These are phyloP conservation scores for Quillaja saponaria DNA, from an alignment of 306 rosid species.

Conservation along the genomic window DNA sequence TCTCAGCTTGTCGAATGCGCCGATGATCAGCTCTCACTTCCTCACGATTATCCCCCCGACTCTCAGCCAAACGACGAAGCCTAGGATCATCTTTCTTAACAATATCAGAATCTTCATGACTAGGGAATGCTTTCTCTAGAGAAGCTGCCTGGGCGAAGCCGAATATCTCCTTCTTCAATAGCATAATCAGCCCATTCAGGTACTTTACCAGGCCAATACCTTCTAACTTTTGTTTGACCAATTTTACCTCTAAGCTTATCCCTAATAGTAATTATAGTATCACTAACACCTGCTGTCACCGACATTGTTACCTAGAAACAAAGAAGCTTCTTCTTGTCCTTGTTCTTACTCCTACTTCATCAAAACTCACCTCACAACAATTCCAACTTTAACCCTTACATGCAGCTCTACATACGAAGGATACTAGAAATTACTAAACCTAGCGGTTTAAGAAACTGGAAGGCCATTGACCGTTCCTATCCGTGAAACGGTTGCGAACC, in stretches of 20 bases:
- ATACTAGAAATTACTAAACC: not conserved
- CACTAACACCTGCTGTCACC: constrained; percentile 97
- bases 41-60: constrained; percentile 80
- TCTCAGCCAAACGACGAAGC: constrained; percentile 77
- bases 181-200: constrained; percentile 94
- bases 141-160: constrained; percentile 58
- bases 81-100: constrained; percentile 75
- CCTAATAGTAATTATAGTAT: constrained; percentile 76
- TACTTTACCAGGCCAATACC: constrained; percentile 97
- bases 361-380: too few relatives aligned
- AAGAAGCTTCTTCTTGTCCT: not conserved
- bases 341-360: not conserved
- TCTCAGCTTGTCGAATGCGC: constrained; percentile 90
- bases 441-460: not conserved
- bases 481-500: too few relatives aligned
- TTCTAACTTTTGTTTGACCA: constrained; percentile 82
- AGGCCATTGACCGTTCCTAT: not conserved
- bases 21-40: constrained; percentile 91
- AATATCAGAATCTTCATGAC: constrained; percentile 47
- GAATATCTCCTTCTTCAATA: constrained; percentile 68
- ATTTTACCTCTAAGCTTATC: constrained; percentile 95
- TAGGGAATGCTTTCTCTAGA: constrained; percentile 74
- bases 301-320: constrained; percentile 49
- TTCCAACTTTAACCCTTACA: too few relatives aligned
- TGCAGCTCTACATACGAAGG: not conserved